These are phyloP conservation scores for Guadua angustifolia DNA, from an alignment of 176 grass and related monocot genomes.

Conservation along the genomic window DNA sequence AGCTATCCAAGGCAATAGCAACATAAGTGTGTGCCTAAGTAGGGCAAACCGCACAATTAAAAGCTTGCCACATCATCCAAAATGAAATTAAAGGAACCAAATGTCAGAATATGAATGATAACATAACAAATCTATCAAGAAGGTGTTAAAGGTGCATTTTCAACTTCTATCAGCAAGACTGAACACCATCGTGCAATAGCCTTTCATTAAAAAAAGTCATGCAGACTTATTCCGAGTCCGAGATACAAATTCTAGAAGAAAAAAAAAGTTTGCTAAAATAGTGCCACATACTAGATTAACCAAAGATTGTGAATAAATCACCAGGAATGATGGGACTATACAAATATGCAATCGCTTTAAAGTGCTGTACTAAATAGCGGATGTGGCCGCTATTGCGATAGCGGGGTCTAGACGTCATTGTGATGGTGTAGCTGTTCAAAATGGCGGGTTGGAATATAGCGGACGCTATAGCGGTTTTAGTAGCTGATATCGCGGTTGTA, in stretches of 20 bases:
- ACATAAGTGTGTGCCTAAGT: not conserved
- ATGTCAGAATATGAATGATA: not conserved
- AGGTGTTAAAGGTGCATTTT: not conserved
- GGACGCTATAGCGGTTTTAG: not conserved
- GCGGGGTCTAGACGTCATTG: not conserved
- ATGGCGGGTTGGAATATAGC: not conserved
- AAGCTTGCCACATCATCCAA: not conserved
- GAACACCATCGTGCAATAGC: not conserved
- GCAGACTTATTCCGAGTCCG: not conserved
- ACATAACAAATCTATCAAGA: not conserved
- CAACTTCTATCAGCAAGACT: not conserved
- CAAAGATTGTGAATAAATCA: not conserved
- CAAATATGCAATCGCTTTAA: not conserved
- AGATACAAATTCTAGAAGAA: constrained; percentile 14
- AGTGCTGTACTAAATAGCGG: not conserved
- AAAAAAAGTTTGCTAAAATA: constrained; percentile 18
- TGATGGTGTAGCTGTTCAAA: not conserved
- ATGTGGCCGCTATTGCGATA: not conserved
- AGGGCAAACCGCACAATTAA: not conserved
- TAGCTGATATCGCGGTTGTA: no score
- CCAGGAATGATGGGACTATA: not conserved
- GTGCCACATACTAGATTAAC: not conserved
- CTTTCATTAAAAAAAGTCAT: not conserved
- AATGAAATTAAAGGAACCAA: not conserved
- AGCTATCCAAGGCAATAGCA: not conserved